Percentiles rank a stretch among this genome's conserved stretches.
Conservation (phyloP, 805 yeast genomes). For the Kuraishia hungarica region DNA sequence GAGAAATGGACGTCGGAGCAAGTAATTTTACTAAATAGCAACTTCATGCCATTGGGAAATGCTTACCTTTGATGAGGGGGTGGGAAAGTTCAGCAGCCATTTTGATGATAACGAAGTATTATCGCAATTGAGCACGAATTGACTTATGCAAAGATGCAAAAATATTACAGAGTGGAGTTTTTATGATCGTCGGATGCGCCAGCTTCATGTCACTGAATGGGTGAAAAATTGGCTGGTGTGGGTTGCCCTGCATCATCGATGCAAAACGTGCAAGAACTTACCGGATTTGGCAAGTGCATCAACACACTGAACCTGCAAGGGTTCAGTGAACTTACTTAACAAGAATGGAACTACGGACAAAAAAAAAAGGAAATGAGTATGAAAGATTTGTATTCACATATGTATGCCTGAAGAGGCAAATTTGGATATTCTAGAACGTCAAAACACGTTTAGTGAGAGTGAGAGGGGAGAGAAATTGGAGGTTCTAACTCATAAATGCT, state of each 20-base stretch:
- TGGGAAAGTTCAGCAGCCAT: conserved; percentile 8
- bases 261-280: background rate
- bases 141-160: background rate
- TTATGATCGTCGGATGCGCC: background rate
- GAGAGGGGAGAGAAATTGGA: no score
- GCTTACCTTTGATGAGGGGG: conserved; percentile 8
- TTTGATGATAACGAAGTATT: background rate
- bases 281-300: background rate
- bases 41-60: background rate
- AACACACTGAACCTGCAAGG: background rate
- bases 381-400: no score
- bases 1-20: background rate
- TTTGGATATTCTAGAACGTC: no score
- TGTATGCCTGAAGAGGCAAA: no score
- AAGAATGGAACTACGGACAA: no score
- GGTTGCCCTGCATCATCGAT: background rate
- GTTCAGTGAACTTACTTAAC: no score
- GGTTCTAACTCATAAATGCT: no score
- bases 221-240: background rate
- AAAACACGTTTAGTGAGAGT: no score
- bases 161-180: background rate
- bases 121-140: background rate
- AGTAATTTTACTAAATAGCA: background rate
- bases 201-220: background rate
- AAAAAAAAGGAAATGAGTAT: no score